These are phyloP conservation scores for Quercus lobata DNA, from an alignment of 331 rosid species.

Conservation along the genomic window DNA sequence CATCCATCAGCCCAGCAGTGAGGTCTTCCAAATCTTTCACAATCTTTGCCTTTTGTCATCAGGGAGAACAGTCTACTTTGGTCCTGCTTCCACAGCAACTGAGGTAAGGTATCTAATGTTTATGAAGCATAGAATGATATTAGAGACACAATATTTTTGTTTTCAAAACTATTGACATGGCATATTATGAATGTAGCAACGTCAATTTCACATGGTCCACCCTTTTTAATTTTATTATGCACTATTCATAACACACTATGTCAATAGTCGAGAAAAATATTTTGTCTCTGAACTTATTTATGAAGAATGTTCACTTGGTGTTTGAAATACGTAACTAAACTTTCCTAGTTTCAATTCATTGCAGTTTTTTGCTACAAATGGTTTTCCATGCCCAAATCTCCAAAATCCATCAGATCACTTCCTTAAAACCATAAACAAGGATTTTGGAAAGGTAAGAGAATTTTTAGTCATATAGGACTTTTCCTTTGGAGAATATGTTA, in stretches of 20 bases:
- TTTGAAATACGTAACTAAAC: constrained; percentile 3
- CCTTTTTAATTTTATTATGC: too few species aligned
- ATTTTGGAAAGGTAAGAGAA: constrained; percentile 34
- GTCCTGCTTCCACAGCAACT: constrained; percentile 55
- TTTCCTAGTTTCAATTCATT: background rate
- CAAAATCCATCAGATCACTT: constrained; percentile 51
- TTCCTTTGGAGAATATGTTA: too few species aligned
- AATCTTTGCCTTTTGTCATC: constrained; percentile 39
- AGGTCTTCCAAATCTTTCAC: too few species aligned
- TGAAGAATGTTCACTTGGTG: background rate
- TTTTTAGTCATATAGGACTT: too few species aligned
- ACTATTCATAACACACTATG: too few species aligned
- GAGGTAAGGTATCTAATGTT: constrained; percentile 30
- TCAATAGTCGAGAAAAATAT: too few species aligned
- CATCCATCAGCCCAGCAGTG: too few species aligned
- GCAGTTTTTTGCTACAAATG: constrained; percentile 46
- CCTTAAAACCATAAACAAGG: constrained; percentile 42
- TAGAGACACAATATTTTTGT: background rate
- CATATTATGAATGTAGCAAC: too few species aligned
- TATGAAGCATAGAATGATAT: background rate
- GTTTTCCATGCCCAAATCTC: constrained; percentile 44
- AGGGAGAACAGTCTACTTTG: constrained; percentile 61
- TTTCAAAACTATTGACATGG: too few species aligned
- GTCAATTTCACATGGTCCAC: too few species aligned
- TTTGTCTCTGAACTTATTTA: too few species aligned